phyloP scores from a whole-genome alignment of 2,329 filamentous ascomycete genomes.

The Scleromitrula shiraiana region DNA sequence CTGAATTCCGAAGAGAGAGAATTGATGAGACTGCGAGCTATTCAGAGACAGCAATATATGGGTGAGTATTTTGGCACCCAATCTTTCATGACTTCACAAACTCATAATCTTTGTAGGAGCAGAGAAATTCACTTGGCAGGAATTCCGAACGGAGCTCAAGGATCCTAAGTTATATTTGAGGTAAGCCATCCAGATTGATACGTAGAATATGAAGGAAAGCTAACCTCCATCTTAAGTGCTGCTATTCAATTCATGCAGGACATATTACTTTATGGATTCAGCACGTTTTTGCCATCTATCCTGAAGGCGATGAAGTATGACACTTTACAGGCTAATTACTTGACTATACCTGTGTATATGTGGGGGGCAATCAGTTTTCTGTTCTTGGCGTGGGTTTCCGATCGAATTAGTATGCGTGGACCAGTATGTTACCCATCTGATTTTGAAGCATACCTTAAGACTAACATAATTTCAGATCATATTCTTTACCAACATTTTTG shows the following conservation, averaged over 20 bases:
- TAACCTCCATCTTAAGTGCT: slow-evolving; percentile 26
- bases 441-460: not conserved
- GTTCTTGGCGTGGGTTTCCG: slow-evolving; percentile 37
- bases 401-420: slow-evolving; percentile 28
- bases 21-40: slow-evolving; percentile 42
- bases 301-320: slow-evolving; percentile 43
- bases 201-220: too few relatives aligned
- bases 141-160: slow-evolving; percentile 38
- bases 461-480: slow-evolving; percentile 26
- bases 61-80: not conserved
- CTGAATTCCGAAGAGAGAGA: slow-evolving; percentile 39
- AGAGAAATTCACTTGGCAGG: slow-evolving; percentile 43
- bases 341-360: slow-evolving; percentile 50
- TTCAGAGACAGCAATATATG: slow-evolving; percentile 37
- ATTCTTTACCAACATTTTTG: slow-evolving; percentile 34
- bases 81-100: not conserved
- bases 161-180: slow-evolving; percentile 44
- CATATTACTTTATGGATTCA: slow-evolving; percentile 41
- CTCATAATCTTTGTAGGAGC: slow-evolving; percentile 11
- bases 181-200: not conserved
- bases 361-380: slow-evolving; percentile 41
- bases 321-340: slow-evolving; percentile 42
- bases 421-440: slow-evolving; percentile 2
- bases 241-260: slow-evolving; percentile 17
- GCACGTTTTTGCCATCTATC: slow-evolving; percentile 50